Conservation (phyloP, 2,329 filamentous ascomycete species). For the Alternaria triticina region DNA sequence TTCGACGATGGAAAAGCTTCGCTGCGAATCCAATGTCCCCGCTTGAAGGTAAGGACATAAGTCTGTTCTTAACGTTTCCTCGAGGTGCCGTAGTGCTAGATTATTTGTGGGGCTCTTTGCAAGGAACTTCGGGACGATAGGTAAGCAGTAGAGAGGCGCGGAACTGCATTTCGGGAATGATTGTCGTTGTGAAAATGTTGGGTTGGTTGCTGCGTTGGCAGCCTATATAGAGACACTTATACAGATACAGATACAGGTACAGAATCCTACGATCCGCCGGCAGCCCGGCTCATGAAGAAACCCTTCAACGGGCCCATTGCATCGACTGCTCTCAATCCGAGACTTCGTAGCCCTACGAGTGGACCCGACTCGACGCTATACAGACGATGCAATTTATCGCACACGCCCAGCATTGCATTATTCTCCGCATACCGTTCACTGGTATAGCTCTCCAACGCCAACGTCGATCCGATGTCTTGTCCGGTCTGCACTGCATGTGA, state of each 20-base stretch:
- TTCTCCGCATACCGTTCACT: slow-evolving; percentile 83
- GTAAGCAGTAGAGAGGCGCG: background rate
- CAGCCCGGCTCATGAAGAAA: slow-evolving; percentile 79
- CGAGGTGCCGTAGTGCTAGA: background rate
- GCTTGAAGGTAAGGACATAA: background rate
- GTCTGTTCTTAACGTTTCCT: background rate
- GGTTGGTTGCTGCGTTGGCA: background rate
- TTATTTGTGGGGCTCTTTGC: slow-evolving; percentile 1
- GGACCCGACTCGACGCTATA: slow-evolving; percentile 84
- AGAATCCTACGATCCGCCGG: slow-evolving; percentile 38
- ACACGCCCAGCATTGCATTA: slow-evolving; percentile 75
- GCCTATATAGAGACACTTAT: slow-evolving; percentile 7
- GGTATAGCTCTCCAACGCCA: slow-evolving; percentile 83
- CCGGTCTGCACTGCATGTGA: slow-evolving; percentile 80
- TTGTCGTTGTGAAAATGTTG: slow-evolving; percentile 4
- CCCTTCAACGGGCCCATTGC: slow-evolving; percentile 76
- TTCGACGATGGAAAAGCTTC: background rate
- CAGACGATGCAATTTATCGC: slow-evolving; percentile 90
- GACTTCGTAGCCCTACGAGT: slow-evolving; percentile 77
- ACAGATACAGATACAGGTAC: slow-evolving; percentile 20
- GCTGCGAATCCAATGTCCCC: background rate
- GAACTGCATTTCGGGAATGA: background rate
- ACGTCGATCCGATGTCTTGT: slow-evolving; percentile 80
- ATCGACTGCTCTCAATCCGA: slow-evolving; percentile 80
- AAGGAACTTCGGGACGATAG: background rate